Base-by-base conservation (phyloP, 768 basidiomycete genomes). In the Xerocomellus intermedius region DNA sequence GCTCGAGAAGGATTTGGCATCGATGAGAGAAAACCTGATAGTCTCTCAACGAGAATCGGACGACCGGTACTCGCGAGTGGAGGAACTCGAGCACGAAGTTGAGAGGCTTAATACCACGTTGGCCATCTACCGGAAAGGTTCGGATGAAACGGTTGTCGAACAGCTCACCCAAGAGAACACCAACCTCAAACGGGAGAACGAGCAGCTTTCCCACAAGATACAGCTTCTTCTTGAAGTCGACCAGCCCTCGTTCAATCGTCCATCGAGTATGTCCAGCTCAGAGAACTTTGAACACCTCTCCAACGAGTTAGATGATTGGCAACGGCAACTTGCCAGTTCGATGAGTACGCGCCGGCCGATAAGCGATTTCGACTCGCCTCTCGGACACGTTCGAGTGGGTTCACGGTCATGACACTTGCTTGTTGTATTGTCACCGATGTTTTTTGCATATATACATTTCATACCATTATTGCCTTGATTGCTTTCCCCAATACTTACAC, bases 171-270 rank as follows among this genome's bases (percentile, higher is more conserved):
- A 78, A 69, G 91, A 96, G 68, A 94, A 94, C 70, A 79, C 82
- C 17, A 79, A 75, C 32, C 83, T 94, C 55, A 85, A 87, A 69
- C 82, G 84, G 53, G 91, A 94, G 72, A 94, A 94, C 69, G 88
- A 91, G 66, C 86, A 93, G 62, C 81, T 94, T 42, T 86, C 87
- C n/a, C 91, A 91, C 69, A 94, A 93, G 79, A 93, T 96, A 62
- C 89, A 85, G 53, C 79, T 95, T 44, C 78, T 96, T 16, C 81
- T 96, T 50, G 91, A 94, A 64, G 91, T 90, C 42, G 91, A 93
- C 63, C 88, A 89, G 61, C 82, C 88, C 21, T 75, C 81, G 4
- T 91, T 86, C 64, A 84, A 84, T 30, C 82, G 82, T 32, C 83
- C 85, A 41, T 76, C 79, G 44, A 93, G 91, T 65, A 84, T 82